phyloP scores from a whole-genome alignment of 2,329 filamentous ascomycete genomes.

The Tolypocladium paradoxum region DNA sequence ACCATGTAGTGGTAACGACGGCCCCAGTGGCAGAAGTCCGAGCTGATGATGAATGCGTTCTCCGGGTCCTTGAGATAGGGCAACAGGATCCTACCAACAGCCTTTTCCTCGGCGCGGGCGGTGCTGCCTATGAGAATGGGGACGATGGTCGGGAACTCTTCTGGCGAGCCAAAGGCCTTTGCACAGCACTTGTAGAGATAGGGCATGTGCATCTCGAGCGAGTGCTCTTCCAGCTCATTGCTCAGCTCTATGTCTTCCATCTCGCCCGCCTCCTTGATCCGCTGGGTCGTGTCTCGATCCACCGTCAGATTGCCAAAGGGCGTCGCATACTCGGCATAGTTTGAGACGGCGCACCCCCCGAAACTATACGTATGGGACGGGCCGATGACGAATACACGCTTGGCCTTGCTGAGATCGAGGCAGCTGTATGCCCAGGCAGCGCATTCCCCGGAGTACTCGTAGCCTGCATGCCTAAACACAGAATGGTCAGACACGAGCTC shows the following conservation, averaged over 20 bases:
- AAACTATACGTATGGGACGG: constrained; percentile 87
- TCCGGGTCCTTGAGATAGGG: constrained; percentile 65
- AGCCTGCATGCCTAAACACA: constrained; percentile 71
- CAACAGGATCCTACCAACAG: constrained; percentile 59
- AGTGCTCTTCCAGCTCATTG: constrained; percentile 77
- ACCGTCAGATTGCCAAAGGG: constrained; percentile 62
- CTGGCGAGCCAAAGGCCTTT: constrained; percentile 34
- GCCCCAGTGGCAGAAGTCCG: constrained; percentile 98
- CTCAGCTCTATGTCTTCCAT: constrained; percentile 51
- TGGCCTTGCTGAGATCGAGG: constrained; percentile 70
- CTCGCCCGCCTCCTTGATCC: constrained; percentile 28
- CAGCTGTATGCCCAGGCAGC: constrained; percentile 92
- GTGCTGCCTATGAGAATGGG: constrained; percentile 82
- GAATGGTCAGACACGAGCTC: neutral
- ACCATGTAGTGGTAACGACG: constrained; percentile 68
- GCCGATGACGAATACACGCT: constrained; percentile 83
- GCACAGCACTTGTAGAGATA: constrained; percentile 74
- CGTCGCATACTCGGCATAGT: constrained; percentile 59
- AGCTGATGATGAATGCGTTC: constrained; percentile 81
- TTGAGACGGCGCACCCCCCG: constrained; percentile 63
- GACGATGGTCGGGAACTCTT: constrained; percentile 61
- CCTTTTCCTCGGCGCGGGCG: constrained; percentile 49
- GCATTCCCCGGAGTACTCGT: constrained; percentile 80
- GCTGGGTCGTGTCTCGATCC: constrained; percentile 44
- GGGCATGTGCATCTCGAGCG: constrained; percentile 91